These are phyloP conservation scores for Fraxinus baroniana DNA, from an alignment of 305 asterid species.

Conservation along the genomic window DNA sequence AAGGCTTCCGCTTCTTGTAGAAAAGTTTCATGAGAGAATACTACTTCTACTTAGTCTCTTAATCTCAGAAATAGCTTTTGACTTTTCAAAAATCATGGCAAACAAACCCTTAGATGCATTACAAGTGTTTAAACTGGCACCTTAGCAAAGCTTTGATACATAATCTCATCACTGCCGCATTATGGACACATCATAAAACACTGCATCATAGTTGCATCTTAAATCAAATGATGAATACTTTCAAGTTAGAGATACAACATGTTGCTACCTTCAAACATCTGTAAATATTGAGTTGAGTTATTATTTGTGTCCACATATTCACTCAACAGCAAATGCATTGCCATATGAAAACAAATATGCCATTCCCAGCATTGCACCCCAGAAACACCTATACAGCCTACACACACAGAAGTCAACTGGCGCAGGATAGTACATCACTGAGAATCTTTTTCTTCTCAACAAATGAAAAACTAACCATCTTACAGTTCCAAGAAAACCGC, in stretches of 20 bases:
- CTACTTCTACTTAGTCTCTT: no score
- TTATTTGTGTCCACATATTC: neutral
- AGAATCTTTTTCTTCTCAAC: slow-evolving; percentile 1
- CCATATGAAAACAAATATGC: neutral
- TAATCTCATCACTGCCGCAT: neutral
- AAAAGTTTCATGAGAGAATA: no score
- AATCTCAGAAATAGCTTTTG: neutral
- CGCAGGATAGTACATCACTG: neutral
- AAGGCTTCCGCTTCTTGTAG: no score
- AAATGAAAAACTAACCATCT: slow-evolving; percentile 17
- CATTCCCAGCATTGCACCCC: neutral
- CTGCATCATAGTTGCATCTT: neutral
- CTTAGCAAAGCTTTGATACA: neutral
- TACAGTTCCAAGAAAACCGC: slow-evolving; percentile 12
- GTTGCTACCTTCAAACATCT: neutral
- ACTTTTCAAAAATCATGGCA: neutral
- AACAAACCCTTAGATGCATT: neutral
- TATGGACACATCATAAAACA: neutral
- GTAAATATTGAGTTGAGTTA: neutral
- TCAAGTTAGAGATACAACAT: neutral
- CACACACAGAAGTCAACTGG: neutral
- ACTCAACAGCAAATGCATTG: neutral
- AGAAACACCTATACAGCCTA: neutral
- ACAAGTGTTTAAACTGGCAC: neutral
- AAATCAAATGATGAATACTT: neutral